These are phyloP conservation scores for Fusarium sp. DNA, from an alignment of 2,329 filamentous ascomycete species.

Conservation along the genomic window DNA sequence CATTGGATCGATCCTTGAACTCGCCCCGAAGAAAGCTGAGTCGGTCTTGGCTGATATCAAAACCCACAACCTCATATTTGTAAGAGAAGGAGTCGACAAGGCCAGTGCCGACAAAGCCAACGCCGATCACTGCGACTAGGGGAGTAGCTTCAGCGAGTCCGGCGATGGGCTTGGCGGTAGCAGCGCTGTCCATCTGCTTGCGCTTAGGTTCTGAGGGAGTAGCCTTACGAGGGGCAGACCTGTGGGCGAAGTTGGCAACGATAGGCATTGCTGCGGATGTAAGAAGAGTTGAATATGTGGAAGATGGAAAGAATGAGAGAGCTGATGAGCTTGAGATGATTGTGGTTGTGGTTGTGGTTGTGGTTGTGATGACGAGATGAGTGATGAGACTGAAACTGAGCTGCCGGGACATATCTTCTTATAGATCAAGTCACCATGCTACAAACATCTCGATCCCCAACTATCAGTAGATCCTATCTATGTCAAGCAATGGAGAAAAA, in stretches of 20 bases:
- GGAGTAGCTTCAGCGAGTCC: slow-evolving; percentile 32
- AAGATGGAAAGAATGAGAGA: not conserved
- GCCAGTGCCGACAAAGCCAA: slow-evolving; percentile 61
- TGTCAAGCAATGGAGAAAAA: slow-evolving; percentile 1
- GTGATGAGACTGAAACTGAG: slow-evolving; percentile 9
- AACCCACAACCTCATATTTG: slow-evolving; percentile 54
- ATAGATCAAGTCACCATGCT: slow-evolving; percentile 3
- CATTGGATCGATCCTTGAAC: slow-evolving; percentile 31
- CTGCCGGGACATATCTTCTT: slow-evolving; percentile 4
- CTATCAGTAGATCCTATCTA: not conserved
- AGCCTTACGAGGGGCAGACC: slow-evolving; percentile 5
- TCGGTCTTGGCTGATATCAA: slow-evolving; percentile 54
- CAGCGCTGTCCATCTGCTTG: not conserved
- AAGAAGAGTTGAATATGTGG: not conserved
- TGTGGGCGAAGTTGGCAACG: slow-evolving; percentile 1
- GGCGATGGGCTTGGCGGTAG: not conserved
- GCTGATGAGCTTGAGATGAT: not conserved
- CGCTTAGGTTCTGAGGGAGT: not conserved
- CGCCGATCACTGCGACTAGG: slow-evolving; percentile 59
- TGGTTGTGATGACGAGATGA: slow-evolving; percentile 9
- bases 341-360: not conserved
- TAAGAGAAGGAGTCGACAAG: slow-evolving; percentile 55
- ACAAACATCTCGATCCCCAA: not conserved
- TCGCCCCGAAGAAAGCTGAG: slow-evolving; percentile 47
- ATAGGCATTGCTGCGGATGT: slow-evolving; percentile 15